Evolutionary conservation across 2,329 filamentous ascomycete genomes (phyloP).

Genomic region (Aspergillus sp.): DNA sequence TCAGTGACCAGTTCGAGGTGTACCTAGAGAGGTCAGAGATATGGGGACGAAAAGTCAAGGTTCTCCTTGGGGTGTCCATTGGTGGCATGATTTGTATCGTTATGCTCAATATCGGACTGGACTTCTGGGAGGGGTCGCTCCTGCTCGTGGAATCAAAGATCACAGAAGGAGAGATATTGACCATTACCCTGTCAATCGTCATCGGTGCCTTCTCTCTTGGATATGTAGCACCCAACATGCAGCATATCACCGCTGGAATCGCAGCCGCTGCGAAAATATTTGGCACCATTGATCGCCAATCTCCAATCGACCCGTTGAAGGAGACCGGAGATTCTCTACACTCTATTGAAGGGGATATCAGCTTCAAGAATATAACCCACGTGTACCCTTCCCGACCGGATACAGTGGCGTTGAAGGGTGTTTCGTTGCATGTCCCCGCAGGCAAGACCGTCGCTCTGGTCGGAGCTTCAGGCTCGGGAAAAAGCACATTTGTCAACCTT

Average conservation of each 20-base stretch:
- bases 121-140: conserved; percentile 84
- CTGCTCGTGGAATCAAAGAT: conserved; percentile 72
- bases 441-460: conserved; percentile 96
- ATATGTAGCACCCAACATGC: conserved; percentile 81
- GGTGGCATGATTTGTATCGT: conserved; percentile 81
- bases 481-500: conserved; percentile 90
- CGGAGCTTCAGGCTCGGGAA: conserved; percentile 91
- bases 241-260: conserved; percentile 82
- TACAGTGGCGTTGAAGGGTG: conserved; percentile 83
- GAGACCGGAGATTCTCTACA: conserved; percentile 73
- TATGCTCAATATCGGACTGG: conserved; percentile 84
- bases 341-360: conserved; percentile 74
- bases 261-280: conserved; percentile 91
- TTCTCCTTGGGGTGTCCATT: conserved; percentile 75
- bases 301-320: conserved; percentile 78
- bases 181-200: conserved; percentile 87
- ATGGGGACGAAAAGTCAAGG: conserved; percentile 77
- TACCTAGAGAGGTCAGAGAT: conserved; percentile 74
- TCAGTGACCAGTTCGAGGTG: conserved; percentile 81
- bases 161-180: conserved; percentile 73
- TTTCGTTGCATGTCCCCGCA: conserved; percentile 78
- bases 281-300: conserved; percentile 85
- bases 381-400: conserved; percentile 94
- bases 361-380: conserved; percentile 81
- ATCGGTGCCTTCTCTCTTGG: conserved; percentile 91